A percentile compares a stretch with the other conserved stretches of the same genome.
These are phyloP conservation scores for Geotrichum citri-aurantii DNA, from an alignment of 1,139 yeast genomes.

Conservation along the genomic window DNA sequence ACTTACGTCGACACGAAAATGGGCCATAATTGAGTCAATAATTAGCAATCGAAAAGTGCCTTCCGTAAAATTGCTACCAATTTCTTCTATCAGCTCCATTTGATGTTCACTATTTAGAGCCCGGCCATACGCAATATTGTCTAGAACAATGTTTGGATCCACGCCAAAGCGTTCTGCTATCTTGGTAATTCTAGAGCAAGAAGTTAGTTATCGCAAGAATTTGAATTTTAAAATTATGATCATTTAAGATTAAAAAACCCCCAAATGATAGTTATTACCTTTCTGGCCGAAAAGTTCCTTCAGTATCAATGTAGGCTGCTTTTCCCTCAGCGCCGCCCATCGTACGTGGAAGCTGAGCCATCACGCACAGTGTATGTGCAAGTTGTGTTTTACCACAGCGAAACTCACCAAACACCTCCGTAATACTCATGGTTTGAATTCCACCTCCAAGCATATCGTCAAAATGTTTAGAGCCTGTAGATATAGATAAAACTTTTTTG, in stretches of 20 bases:
- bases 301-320: constrained; percentile 56
- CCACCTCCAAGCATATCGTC: constrained; percentile 57
- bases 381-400: constrained; percentile 58
- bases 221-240: background rate
- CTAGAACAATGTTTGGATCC: constrained; percentile 48
- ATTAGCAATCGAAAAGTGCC: constrained; percentile 45
- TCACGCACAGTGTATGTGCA: constrained; percentile 55
- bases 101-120: constrained; percentile 59
- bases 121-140: constrained; percentile 52
- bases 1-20: constrained; percentile 50
- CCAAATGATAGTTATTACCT: background rate
- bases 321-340: constrained; percentile 60
- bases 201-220: background rate
- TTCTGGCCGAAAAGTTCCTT: constrained; percentile 40
- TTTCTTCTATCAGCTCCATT: constrained; percentile 50
- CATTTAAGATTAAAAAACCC: background rate
- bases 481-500: constrained; percentile 42
- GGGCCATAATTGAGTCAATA: constrained; percentile 58
- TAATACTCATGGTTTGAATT: constrained; percentile 53
- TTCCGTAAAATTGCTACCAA: constrained; percentile 46
- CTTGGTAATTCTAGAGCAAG: constrained; percentile 40
- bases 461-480: constrained; percentile 52
- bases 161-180: constrained; percentile 52
- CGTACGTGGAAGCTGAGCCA: constrained; percentile 49
- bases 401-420: constrained; percentile 60